Base-by-base conservation (phyloP, 1,284 basidiomycete genomes). In the Ceratobasidium papillatum region DNA sequence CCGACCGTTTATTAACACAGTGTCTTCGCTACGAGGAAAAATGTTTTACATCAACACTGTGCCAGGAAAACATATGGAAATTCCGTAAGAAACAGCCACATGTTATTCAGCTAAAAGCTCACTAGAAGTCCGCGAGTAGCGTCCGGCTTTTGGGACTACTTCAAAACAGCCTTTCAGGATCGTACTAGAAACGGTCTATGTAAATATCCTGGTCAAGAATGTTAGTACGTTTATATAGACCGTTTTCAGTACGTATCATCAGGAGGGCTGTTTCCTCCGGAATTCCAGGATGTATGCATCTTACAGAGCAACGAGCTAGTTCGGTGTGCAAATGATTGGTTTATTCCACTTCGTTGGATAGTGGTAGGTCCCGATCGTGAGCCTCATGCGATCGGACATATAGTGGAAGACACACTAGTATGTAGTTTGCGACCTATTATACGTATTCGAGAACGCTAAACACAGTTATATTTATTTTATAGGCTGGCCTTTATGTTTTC, bases 271-370 rank as follows among this genome's bases (percentile, higher is more conserved):
- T n/a, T n/a, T n/a, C n/a, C n/a, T n/a, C n/a, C n/a, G n/a, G 51
- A 54, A 54, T 25, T 54, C 9, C 8, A 22, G n/a, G 8, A 11
- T 14, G 51, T 54, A 25, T 8, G 51, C 17, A 8, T 54, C 22
- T 12, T 22, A 12, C 7, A 22, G n/a, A n/a, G n/a, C n/a, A n/a
- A 47, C 27, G 45, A 64, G 62, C 22, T 64, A 7, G 62, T 64
- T 49, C 45, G 30, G 34, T 45, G 62, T 3, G 8, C 12, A n/a
- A 2, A 64, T 9, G 62, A 34, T 32, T 64, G 62, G 62, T 64
- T 47, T 34, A 32, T 64, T 19, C 62, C 62, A 32, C n/a, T 64
- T 17, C 25, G 62, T n/a, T 64, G 62, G 62, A 30, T 64, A 9
- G 19, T 30, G 8, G 32, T n/a, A 5, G 43, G 62, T 11, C 25